A percentile compares a stretch with the other conserved stretches of the same genome.
Conservation (phyloP, 2,329 filamentous ascomycete genomes). For the Annulohypoxylon truncatum region DNA sequence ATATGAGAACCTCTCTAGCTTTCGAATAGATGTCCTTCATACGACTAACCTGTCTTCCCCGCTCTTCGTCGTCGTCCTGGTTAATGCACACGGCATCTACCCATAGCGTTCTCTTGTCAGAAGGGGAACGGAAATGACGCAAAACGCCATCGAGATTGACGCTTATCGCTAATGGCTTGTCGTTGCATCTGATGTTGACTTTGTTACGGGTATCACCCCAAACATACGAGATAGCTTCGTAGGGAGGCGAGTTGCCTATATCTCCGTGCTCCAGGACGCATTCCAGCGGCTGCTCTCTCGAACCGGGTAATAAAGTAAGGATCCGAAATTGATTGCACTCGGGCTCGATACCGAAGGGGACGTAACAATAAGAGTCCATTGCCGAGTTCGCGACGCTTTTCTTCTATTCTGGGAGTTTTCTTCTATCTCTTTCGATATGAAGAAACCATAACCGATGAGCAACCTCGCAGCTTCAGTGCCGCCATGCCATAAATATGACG, state of each 20-base stretch:
- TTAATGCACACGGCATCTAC: constrained; percentile 42
- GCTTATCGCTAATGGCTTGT: constrained; percentile 17
- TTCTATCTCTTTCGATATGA: not conserved
- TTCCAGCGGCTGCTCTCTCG: constrained; percentile 27
- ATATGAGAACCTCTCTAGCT: constrained; percentile 37
- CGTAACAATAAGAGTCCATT: constrained; percentile 38
- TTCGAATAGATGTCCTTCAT: constrained; percentile 42
- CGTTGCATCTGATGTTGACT: constrained; percentile 33
- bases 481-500: not conserved
- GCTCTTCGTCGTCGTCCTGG: constrained; percentile 36
- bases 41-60: constrained; percentile 37
- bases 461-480: not conserved
- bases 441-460: not conserved
- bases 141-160: constrained; percentile 13
- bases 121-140: constrained; percentile 26
- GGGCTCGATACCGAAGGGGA: constrained; percentile 35
- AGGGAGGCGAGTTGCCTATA: constrained; percentile 30
- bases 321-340: constrained; percentile 34
- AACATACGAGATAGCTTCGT: constrained; percentile 42
- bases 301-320: constrained; percentile 33
- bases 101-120: constrained; percentile 34
- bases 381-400: not conserved
- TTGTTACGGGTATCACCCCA: constrained; percentile 33
- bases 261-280: constrained; percentile 33
- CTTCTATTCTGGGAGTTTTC: not conserved